Evolutionary conservation across 768 basidiomycete genomes (phyloP).

Genomic region (Termitomyces bulborhizus): DNA sequence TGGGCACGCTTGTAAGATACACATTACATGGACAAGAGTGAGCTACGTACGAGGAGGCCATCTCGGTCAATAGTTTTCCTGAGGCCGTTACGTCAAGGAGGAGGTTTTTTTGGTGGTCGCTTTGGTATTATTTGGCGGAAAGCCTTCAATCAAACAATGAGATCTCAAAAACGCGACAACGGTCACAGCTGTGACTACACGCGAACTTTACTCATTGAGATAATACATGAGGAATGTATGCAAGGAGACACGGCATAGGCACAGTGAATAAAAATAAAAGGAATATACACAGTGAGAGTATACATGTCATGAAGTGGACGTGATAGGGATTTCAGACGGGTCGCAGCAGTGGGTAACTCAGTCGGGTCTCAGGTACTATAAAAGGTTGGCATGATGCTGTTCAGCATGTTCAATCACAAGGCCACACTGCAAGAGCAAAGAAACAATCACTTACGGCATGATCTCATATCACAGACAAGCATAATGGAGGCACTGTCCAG

Average conservation of each 20-base stretch:
- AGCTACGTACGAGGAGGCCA: constrained; percentile 2
- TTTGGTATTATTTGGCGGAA: background rate
- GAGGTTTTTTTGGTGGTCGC: background rate
- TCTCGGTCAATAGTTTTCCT: background rate
- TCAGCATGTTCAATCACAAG: background rate
- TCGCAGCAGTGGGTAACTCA: constrained; percentile 7
- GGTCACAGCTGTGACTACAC: background rate
- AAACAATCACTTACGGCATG: constrained; percentile 13
- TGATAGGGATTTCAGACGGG: constrained; percentile 7
- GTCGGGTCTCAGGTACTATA: constrained; percentile 7
- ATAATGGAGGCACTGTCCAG: constrained; percentile 9
- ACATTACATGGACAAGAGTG: background rate
- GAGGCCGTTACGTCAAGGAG: background rate
- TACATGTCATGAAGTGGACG: constrained; percentile 2
- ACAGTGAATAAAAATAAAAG: constrained; percentile 1
- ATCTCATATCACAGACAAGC: constrained; percentile 12
- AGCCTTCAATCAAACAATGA: background rate
- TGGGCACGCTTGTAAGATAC: constrained; percentile 9
- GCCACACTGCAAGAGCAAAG: background rate
- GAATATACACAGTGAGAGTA: constrained; percentile 2
- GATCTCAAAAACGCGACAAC: background rate
- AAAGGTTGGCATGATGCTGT: constrained; percentile 13
- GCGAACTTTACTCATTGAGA: background rate
- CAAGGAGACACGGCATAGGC: constrained; percentile 7
- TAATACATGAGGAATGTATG: constrained; percentile 1